Evolutionary conservation across 805 yeast species (phyloP).

Genomic region (Sugiyamaella marilandica): DNA sequence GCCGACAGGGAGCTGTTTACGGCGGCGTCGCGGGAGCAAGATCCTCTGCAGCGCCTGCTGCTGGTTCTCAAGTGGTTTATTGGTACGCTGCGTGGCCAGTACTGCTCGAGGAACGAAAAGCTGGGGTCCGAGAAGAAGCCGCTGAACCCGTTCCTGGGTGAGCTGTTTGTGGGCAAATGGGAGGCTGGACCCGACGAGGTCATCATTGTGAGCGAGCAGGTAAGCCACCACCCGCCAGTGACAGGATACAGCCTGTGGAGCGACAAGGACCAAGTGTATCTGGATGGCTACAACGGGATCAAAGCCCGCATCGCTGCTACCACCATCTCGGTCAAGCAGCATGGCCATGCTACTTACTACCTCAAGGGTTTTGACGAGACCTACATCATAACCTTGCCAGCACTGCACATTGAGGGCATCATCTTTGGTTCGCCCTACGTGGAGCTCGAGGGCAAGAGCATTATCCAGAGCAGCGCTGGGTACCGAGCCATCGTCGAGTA

Average conservation of each 20-base stretch:
- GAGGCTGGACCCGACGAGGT: constrained; percentile 76
- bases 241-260: constrained; percentile 87
- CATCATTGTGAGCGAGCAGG: constrained; percentile 80
- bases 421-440: constrained; percentile 89
- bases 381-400: constrained; percentile 84
- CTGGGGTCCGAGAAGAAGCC: constrained; percentile 98
- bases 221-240: constrained; percentile 95
- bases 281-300: constrained; percentile 88
- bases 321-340: constrained; percentile 81
- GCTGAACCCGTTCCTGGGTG: constrained; percentile 93
- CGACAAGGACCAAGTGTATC: constrained; percentile 57
- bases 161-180: constrained; percentile 90
- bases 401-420: constrained; percentile 91
- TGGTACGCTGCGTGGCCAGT: constrained; percentile 86
- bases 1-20: constrained; percentile 82
- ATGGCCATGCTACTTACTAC: constrained; percentile 75
- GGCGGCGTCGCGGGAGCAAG: constrained; percentile 50
- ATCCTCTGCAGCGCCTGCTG: constrained; percentile 58
- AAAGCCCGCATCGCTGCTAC: constrained; percentile 75
- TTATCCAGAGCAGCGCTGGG: constrained; percentile 78
- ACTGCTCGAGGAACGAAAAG: constrained; percentile 84
- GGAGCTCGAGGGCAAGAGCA: constrained; percentile 86
- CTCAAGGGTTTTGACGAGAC: constrained; percentile 48
- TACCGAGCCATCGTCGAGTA: constrained; percentile 68
- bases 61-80: constrained; percentile 89